phyloP scores from a whole-genome alignment of 441 rosid genomes.

The Gossypium gossypioides region DNA sequence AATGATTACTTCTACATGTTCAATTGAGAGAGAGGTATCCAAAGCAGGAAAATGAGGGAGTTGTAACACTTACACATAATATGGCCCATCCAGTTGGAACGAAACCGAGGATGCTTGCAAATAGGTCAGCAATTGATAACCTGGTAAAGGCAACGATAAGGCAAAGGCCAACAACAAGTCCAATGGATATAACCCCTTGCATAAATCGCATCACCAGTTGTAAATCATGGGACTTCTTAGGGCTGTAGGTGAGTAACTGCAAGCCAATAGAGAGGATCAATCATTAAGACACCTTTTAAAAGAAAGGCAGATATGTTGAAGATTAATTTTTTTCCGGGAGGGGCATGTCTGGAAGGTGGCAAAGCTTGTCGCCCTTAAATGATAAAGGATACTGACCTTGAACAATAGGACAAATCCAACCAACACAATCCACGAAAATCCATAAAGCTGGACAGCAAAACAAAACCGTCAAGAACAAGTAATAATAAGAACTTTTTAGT shows the following conservation, averaged over 20 bases:
- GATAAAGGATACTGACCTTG: conserved; percentile 41
- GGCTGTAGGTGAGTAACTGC: conserved; percentile 72
- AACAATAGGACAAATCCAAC: conserved; percentile 54
- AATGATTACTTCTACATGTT: background rate
- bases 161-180: conserved; percentile 50
- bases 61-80: conserved; percentile 42
- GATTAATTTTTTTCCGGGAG: background rate
- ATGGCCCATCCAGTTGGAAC: conserved; percentile 86
- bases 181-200: conserved; percentile 67
- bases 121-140: conserved; percentile 62
- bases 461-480: conserved; percentile 15
- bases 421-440: conserved; percentile 81
- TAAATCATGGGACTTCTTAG: conserved; percentile 52
- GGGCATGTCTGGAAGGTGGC: background rate
- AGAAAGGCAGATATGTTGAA: background rate
- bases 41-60: background rate
- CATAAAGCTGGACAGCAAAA: conserved; percentile 50
- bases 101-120: conserved; percentile 74
- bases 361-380: background rate
- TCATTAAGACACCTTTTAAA: background rate
- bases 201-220: conserved; percentile 61
- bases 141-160: conserved; percentile 48
- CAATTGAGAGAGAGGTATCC: background rate
- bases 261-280: conserved; percentile 9
- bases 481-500: background rate